phyloP scores from a whole-genome alignment of 257 asterid genomes.

The Solanum pimpinellifolium region DNA sequence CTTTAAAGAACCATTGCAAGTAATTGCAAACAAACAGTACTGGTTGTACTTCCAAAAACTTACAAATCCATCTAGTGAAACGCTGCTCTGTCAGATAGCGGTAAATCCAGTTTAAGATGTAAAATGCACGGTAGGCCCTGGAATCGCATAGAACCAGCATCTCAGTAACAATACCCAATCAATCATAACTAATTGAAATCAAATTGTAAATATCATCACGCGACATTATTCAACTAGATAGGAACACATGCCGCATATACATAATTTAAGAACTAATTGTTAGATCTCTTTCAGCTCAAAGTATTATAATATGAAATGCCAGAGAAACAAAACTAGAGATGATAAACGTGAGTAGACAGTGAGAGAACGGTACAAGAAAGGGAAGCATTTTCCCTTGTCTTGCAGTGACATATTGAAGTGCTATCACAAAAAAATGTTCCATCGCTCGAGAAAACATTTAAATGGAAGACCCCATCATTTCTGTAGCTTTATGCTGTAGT shows the following conservation, averaged over 20 bases:
- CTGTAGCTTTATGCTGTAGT: not conserved
- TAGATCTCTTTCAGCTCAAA: not conserved
- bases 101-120: constrained; percentile 88
- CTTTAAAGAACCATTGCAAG: not conserved
- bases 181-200: not conserved
- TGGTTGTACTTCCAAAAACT: constrained; percentile 10
- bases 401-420: not conserved
- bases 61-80: constrained; percentile 80
- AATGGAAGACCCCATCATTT: not conserved
- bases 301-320: not conserved
- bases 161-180: not conserved
- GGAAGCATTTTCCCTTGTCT: not conserved
- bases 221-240: not conserved
- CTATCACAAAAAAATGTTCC: not conserved
- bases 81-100: constrained; percentile 77
- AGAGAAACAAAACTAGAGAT: not conserved
- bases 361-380: not conserved
- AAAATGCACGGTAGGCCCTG: constrained; percentile 89
- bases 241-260: not conserved
- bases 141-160: not conserved
- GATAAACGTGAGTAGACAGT: not conserved
- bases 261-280: not conserved
- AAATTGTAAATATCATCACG: not conserved
- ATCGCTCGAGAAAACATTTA: not conserved
- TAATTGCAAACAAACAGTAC: not conserved